Percentiles rank a stretch among this genome's conserved stretches.
phyloP scores from a whole-genome alignment of 2,329 filamentous ascomycete genomes.

The Alternaria sp. region DNA sequence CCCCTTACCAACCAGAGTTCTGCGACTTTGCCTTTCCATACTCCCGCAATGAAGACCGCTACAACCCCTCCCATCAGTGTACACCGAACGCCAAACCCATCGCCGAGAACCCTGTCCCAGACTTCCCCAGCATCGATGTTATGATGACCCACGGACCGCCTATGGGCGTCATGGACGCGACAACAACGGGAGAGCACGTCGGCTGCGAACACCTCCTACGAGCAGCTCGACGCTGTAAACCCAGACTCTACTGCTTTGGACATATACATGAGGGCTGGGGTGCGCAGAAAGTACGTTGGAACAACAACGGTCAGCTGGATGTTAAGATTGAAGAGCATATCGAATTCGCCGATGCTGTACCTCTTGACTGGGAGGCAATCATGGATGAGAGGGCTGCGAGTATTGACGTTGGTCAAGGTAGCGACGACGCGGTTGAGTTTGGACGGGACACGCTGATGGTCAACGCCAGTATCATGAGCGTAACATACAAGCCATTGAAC shows the following conservation, averaged over 20 bases:
- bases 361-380: conserved; percentile 29
- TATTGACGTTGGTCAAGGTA: conserved; percentile 44
- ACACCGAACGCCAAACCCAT: conserved; percentile 38
- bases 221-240: conserved; percentile 61
- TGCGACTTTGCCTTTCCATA: conserved; percentile 66
- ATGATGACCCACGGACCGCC: conserved; percentile 71
- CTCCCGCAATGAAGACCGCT: conserved; percentile 60
- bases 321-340: conserved; percentile 31
- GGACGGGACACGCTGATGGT: conserved; percentile 66
- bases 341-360: conserved; percentile 20
- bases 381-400: conserved; percentile 34
- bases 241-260: conserved; percentile 68
- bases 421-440: conserved; percentile 45
- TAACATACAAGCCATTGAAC: conserved; percentile 60
- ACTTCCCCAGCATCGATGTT: conserved; percentile 61
- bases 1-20: conserved; percentile 66
- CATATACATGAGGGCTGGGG: conserved; percentile 67
- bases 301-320: conserved; percentile 31
- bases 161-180: conserved; percentile 59
- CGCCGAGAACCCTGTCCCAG: conserved; percentile 54
- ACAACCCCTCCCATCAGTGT: conserved; percentile 53
- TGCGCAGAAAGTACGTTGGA: conserved; percentile 52
- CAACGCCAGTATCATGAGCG: conserved; percentile 66
- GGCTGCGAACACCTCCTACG: conserved; percentile 65
- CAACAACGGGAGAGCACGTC: conserved; percentile 47